Evolutionary conservation across 2,329 filamentous ascomycete genomes (phyloP), one percentile per base, ranked within the genome.

Genomic region (Aspergillus bombycis): DNA sequence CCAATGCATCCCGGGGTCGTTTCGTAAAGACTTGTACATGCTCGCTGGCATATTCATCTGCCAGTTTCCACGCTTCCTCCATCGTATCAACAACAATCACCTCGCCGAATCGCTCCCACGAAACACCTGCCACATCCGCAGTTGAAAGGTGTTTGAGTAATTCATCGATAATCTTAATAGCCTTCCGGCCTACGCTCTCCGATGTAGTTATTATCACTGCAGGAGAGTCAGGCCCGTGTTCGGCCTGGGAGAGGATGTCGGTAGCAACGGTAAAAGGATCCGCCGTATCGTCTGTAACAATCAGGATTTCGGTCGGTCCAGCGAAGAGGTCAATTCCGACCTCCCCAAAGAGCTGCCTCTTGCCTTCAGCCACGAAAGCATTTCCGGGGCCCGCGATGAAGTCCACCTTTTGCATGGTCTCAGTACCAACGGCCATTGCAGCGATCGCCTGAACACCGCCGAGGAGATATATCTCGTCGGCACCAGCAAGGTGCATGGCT

Each of bases 1-100:
- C 73, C 11, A 86, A 66, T 0, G 83, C 84, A 12, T 83, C 81
- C 0, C 83, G 71, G 0, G 83, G 83, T 0, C 77, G 72, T 59
- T 73, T 50, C 0, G 83, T 85, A 4, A 85, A 67, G 7, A 41
- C 8, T n/a, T 41, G 38, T 2, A 41, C 38, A n/a, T 41, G 38
- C 8, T 41, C 38, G 9, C 38, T 41, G 12, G 38, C 38, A 19
- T 41, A n/a, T n/a, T 41, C 38, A 41, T 41, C 38, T 9, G 38
- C 38, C 8, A 41, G 19, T 8, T 41, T n/a, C 38, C 38, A 41
- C 3, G 38, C 38, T 41, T 41, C 38, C 19, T 41, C 16, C 2
- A 41, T n/a, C 4, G 38, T 41, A 67, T 41, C 38, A n/a, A 41
- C 38, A 10, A 41, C 38, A 41, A 41, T 41, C 16, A 41, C 38